Base-by-base conservation (phyloP, 352 stramenopile species). In the Phytopythium mirpurense region DNA sequence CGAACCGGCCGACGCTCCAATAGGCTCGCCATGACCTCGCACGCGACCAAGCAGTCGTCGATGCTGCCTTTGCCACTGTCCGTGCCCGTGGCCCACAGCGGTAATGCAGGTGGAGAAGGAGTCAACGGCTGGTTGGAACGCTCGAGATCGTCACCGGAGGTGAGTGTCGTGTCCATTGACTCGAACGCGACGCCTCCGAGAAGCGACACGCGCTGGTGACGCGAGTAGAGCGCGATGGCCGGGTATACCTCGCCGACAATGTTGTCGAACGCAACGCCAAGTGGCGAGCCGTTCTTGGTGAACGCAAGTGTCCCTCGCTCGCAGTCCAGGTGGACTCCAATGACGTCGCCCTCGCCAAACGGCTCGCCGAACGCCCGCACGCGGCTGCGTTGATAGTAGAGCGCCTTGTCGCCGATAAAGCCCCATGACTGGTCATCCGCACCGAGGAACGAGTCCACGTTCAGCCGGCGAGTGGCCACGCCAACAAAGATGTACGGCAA, bases 341-440 rank as follows among this genome's bases (percentile, higher is more conserved):
- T 86, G 36, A 79, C 66, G 47, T 98, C 92, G 2, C 88, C 88
- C 67, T 96, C 80, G 0, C 65, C 63, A 63, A 96, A 98, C 2
- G 42, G 60, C 15, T 93, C 84, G 8, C 92, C 91, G 48, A 96
- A 98, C 24, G 88, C 65, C 8, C 85, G 90, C 9, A 97, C 50
- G 10, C 97, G 98, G 54, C 95, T 97, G 23, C 96, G 78, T 57
- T 98, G 96, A 61, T 99, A 97, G 67, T 98, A 99, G 15, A 99
- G 70, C n/a, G 96, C 96, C 62, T 98, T 96, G 50, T 98, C 98
- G 0, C 96, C 97, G 51, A 99, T 99, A 51, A 98, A 98, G 10
- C 97, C 97, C 97, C 97, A 99, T 0, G 96, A 98, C 38, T 98
- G 83, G 29, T 97, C 91, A 54, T 99, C 96, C 10, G 96, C 91